Percentiles rank a stretch among this genome's conserved stretches.
Evolutionary conservation across 129 eudicot species (phyloP).

Genomic region (Daucus carota): DH1_v3.0 NC_030383.2:45176001-45176500

Average conservation of each 20-base stretch:
- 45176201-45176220: background rate
- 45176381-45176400: background rate
- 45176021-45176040: background rate
- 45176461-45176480: background rate
- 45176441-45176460: background rate
- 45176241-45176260: background rate
- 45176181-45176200: background rate
- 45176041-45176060: background rate
- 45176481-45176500: constrained; percentile 25
- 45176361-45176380: constrained; percentile 10
- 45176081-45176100: background rate
- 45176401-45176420: background rate
- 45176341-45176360: constrained; percentile 4
- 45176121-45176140: background rate
- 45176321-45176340: constrained; percentile 13
- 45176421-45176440: background rate
- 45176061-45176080: background rate
- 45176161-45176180: background rate
- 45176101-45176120: background rate
- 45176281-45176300: constrained; percentile 17
- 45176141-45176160: background rate
- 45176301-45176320: constrained; percentile 19
- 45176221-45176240: background rate
- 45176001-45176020: too few relatives aligned
- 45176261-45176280: background rate